phyloP scores from a whole-genome alignment of 2,329 filamentous ascomycete genomes.

The Epicoccum sorghinum region DNA sequence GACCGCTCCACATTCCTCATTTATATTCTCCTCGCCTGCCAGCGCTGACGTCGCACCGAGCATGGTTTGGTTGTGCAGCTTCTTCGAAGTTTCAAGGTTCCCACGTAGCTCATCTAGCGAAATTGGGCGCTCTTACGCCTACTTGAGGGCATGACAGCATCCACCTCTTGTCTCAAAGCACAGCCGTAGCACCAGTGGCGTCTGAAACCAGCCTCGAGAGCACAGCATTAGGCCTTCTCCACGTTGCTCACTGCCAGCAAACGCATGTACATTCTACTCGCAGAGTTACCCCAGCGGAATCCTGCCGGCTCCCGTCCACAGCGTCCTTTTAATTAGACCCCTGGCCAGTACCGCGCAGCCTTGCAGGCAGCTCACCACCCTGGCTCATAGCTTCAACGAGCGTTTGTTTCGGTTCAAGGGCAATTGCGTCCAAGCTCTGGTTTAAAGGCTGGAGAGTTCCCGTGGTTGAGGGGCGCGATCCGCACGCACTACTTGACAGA shows the following conservation, averaged over 20 bases:
- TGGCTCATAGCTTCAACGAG: conserved; percentile 9
- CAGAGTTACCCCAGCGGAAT: conserved; percentile 8
- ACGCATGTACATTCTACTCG: conserved; percentile 4
- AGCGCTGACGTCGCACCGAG: conserved; percentile 3
- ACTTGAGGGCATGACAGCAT: conserved; percentile 16
- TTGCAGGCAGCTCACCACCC: conserved; percentile 15
- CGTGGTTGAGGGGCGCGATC: conserved; percentile 30
- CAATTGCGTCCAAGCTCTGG: conserved; percentile 21
- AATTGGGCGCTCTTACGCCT: conserved; percentile 19
- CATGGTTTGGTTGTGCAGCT: conserved; percentile 14
- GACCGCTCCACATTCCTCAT: conserved; percentile 12
- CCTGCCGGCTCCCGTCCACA: conserved; percentile 12
- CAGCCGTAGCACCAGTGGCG: conserved; percentile 31
- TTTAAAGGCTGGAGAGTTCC: conserved; percentile 21
- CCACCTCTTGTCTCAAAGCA: conserved; percentile 28
- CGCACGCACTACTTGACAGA: conserved; percentile 23
- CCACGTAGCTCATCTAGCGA: conserved; percentile 20
- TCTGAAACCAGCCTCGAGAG: conserved; percentile 25
- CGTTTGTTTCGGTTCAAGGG: conserved; percentile 12
- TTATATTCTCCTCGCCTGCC: conserved; percentile 18
- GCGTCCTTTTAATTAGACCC: conserved; percentile 28
- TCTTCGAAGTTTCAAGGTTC: conserved; percentile 20
- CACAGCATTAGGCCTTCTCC: conserved; percentile 13
- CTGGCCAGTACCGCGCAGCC: conserved; percentile 29
- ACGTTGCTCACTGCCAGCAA: conserved; percentile 20